Conservation (phyloP, 208 protist species). For the Leishmania major region DNA sequence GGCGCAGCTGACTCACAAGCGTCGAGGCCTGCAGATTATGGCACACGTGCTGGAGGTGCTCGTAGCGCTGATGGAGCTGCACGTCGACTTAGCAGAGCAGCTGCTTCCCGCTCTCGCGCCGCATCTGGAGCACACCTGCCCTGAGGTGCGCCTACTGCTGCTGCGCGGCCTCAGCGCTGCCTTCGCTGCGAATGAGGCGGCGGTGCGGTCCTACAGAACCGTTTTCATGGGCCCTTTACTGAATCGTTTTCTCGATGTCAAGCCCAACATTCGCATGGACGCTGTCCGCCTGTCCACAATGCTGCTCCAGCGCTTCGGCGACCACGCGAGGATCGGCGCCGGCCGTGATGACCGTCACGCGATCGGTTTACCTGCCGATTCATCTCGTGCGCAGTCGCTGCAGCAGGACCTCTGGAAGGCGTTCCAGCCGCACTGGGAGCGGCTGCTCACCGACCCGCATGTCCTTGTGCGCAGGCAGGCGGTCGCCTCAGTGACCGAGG, state of each 20-base stretch:
- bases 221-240: slow-evolving; percentile 36
- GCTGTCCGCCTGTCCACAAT: slow-evolving; percentile 30
- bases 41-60: slow-evolving; percentile 46
- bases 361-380: too few species aligned
- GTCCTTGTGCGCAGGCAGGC: slow-evolving; percentile 58
- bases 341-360: not conserved
- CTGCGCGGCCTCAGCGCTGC: slow-evolving; percentile 54
- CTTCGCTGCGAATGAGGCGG: slow-evolving; percentile 41
- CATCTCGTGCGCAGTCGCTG: not conserved
- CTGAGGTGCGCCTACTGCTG: slow-evolving; percentile 59
- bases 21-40: slow-evolving; percentile 27
- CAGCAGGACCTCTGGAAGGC: slow-evolving; percentile 35
- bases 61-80: slow-evolving; percentile 52
- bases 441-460: slow-evolving; percentile 47
- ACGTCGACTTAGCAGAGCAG: slow-evolving; percentile 45
- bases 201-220: slow-evolving; percentile 35
- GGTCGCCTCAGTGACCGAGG: slow-evolving; percentile 42
- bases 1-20: not conserved
- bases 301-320: slow-evolving; percentile 20
- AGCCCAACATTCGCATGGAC: slow-evolving; percentile 59
- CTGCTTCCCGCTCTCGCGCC: slow-evolving; percentile 42
- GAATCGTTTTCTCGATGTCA: slow-evolving; percentile 44
- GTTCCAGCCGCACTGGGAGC: slow-evolving; percentile 39
- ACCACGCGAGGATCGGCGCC: not conserved
- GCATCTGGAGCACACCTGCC: slow-evolving; percentile 43